Evolutionary conservation across 768 basidiomycete species (phyloP).

Genomic region (Tremella yokohamensis): DNA sequence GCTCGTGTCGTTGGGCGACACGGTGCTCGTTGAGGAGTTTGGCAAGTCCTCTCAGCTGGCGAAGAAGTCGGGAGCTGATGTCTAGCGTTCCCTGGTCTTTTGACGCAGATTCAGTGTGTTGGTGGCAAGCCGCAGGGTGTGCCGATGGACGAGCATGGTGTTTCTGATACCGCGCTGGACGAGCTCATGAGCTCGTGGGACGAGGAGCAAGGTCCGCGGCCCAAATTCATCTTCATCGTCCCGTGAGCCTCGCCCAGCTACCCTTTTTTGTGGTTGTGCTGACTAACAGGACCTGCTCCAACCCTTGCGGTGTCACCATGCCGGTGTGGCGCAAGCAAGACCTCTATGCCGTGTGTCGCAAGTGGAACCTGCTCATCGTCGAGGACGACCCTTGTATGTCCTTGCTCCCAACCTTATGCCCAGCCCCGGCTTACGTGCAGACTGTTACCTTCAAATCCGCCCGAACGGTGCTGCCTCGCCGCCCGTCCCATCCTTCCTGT

Average conservation of each 20-base stretch:
- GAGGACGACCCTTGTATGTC: constrained; percentile 63
- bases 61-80: too few relatives aligned
- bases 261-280: not conserved
- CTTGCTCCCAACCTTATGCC: constrained; percentile 23
- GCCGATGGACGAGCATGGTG: constrained; percentile 65
- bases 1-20: constrained; percentile 32
- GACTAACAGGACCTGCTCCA: constrained; percentile 57
- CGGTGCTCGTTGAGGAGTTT: constrained; percentile 61
- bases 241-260: constrained; percentile 5
- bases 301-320: constrained; percentile 73
- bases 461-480: constrained; percentile 26
- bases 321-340: constrained; percentile 61
- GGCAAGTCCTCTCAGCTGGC: constrained; percentile 54
- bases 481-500: constrained; percentile 29
- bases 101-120: constrained; percentile 56
- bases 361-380: constrained; percentile 69
- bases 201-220: constrained; percentile 54
- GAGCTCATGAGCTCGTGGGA: constrained; percentile 64
- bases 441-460: constrained; percentile 42
- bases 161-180: constrained; percentile 60
- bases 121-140: constrained; percentile 49
- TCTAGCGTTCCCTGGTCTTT: constrained; percentile 44
- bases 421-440: constrained; percentile 41
- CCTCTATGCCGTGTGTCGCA: constrained; percentile 72
- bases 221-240: constrained; percentile 52